Base-by-base conservation (phyloP, 2,329 filamentous ascomycete species). In the Biscogniauxia marginata region DNA sequence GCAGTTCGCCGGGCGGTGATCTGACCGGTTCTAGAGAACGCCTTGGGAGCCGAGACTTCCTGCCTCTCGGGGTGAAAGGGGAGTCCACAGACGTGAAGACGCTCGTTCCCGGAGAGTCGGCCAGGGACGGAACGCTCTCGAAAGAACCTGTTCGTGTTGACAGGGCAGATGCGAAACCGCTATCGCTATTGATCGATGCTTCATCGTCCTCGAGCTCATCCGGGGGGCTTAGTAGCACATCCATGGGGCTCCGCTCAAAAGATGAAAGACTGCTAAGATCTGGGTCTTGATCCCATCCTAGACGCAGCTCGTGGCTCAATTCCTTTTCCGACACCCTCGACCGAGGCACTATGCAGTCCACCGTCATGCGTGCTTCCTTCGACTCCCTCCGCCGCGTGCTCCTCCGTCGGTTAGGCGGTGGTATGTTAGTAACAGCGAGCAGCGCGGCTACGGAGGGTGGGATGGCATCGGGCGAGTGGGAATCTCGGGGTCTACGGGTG, bases 391-490 rank as follows among this genome's bases (percentile, higher is more conserved):
- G 68, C 20, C 69, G 68, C 46, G 66, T 49, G 49, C 65, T 74
- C 34, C 73, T 71, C 49, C 72, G 69, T 23, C 71, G 68, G 53
- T 73, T 77, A 62, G 77, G 71, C 50, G 79, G 70, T 62, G 83
- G 85, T 50, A 88, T 88, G 59, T 78, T 80, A 24, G 85, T 88
- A 52, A 85, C 75, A 25, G 85, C 85, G 30, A 88, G 74, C 23
- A 88, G 73, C 11, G 83, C 83, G 5, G 83, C 83, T 23, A 87
- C 78, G 0, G 84, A 85, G 0, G 84, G 78, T 4, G 84, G 80
- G 20, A 87, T 75, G 16, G 77, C 73, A 55, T 84, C 81, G 5
- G 82, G 77, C 1, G 79, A 79, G 66, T 81, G 79, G 1, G 74
- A 70, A 53, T 80, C 76, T 56, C 71, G 73, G 7, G 71, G 69